These are phyloP conservation scores for Gossypium bickii DNA, from an alignment of 345 rosid species.

Conservation along the genomic window DNA sequence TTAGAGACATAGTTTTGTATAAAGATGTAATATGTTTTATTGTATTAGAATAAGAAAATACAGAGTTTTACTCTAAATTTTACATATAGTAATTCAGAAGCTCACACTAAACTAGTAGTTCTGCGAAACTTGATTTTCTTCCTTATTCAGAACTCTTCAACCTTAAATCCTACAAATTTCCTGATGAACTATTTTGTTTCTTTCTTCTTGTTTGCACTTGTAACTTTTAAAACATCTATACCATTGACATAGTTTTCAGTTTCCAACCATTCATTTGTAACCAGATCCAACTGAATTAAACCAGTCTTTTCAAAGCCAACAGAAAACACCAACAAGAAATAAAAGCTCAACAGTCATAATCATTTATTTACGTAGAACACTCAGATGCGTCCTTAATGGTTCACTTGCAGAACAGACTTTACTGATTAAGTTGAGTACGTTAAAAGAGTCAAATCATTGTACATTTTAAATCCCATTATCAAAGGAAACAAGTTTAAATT, in stretches of 20 bases:
- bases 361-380: background rate
- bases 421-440: background rate
- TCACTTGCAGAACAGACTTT: background rate
- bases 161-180: background rate
- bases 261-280: background rate
- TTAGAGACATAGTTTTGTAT: no score
- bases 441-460: background rate
- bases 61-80: no score
- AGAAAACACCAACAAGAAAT: background rate
- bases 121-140: background rate
- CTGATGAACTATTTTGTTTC: background rate
- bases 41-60: no score
- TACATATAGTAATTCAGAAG: conserved; percentile 1
- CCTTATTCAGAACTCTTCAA: background rate
- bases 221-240: background rate
- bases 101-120: background rate
- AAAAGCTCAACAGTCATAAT: background rate
- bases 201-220: background rate
- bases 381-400: background rate
- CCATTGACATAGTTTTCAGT: background rate
- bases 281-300: background rate
- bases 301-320: background rate
- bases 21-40: no score
- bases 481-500: background rate
- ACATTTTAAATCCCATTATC: background rate